phyloP scores from a whole-genome alignment of 164 flowering plant species.

The Annona cherimola region DNA sequence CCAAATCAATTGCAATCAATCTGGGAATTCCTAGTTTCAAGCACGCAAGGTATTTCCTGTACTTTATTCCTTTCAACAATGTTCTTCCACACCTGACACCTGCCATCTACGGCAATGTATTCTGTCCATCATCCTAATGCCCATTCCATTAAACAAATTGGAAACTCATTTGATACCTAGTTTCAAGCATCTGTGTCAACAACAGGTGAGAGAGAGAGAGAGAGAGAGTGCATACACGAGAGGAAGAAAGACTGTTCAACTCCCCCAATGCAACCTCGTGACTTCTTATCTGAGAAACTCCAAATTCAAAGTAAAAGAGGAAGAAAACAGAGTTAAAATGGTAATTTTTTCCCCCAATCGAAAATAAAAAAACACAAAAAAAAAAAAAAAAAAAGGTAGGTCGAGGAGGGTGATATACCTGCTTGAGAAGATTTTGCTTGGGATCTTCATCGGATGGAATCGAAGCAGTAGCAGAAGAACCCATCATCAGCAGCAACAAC shows the following conservation, averaged over 20 bases:
- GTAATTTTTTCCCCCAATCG: neutral
- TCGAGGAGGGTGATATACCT: neutral
- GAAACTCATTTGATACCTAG: too few relatives aligned
- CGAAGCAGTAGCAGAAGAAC: conserved; percentile 2
- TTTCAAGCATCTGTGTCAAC: too few relatives aligned
- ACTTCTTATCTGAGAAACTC: conserved; percentile 13
- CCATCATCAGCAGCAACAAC: too few relatives aligned
- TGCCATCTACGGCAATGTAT: too few relatives aligned
- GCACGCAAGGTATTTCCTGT: too few relatives aligned
- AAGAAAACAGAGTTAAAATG: neutral
- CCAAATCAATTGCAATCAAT: too few relatives aligned
- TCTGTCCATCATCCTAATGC: too few relatives aligned
- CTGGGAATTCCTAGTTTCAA: too few relatives aligned
- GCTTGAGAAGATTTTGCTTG: neutral
- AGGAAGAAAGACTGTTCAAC: conserved; percentile 15
- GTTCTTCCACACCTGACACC: too few relatives aligned
- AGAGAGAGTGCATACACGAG: conserved; percentile 10
- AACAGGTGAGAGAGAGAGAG: neutral
- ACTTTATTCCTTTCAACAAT: too few relatives aligned
- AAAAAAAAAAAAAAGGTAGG: neutral
- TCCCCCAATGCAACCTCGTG: conserved; percentile 16
- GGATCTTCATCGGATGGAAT: conserved; percentile 4
- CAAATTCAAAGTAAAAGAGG: neutral
- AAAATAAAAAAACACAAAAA: neutral
- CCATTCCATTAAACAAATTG: too few relatives aligned